Base-by-base conservation (phyloP, 2,329 filamentous ascomycete species). In the Pseudogymnoascus sp. region DNA sequence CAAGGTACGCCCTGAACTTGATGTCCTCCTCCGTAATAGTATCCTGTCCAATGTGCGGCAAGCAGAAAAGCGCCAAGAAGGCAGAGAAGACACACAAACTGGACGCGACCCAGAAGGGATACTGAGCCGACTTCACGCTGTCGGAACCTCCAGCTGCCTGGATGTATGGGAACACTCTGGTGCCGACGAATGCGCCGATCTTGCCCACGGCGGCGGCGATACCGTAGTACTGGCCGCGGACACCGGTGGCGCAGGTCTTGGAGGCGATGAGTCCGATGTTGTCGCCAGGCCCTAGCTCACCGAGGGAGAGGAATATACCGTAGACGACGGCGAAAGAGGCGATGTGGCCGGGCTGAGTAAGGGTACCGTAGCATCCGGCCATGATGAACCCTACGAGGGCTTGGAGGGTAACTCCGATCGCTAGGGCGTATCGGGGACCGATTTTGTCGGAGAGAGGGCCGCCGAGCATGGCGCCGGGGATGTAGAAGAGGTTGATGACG, bases 201-300 rank as follows among this genome's bases (percentile, higher is more conserved):
- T 92, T 93, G 65, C 90, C 89, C 1, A 86, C 70, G 0, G 88
- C 88, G 0, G 89, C 89, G 0, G 89, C 88, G 50, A 90, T 82
- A 4, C 88, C 86, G 68, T 88, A 88, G 75, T 88, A 88, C 72
- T 90, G 85, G 2, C 92, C 93, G 40, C 92, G 84, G n/a, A 97
- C 88, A 17, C 89, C 88, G 4, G 93, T 96, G 0, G 93, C 91
- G 70, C 87, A 92, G 1, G 90, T 93, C 79, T 96, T 96, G 56
- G 89, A 89, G 0, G 93, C 92, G 31, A 96, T 75, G 0, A 96
- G 82, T 2, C 92, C 92, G 68, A 96, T 96, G 74, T 96, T 96
- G 78, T 96, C 90, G 11, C 93, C 93, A 0, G 93, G 91, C 0
- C 93, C 92, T 42, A 96, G 77, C 74, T 95, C 91, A 60, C 90